Evolutionary conservation across 306 rosid species (phyloP), one percentile per base, ranked within the genome.

Genomic region (Corylus americana): DNA sequence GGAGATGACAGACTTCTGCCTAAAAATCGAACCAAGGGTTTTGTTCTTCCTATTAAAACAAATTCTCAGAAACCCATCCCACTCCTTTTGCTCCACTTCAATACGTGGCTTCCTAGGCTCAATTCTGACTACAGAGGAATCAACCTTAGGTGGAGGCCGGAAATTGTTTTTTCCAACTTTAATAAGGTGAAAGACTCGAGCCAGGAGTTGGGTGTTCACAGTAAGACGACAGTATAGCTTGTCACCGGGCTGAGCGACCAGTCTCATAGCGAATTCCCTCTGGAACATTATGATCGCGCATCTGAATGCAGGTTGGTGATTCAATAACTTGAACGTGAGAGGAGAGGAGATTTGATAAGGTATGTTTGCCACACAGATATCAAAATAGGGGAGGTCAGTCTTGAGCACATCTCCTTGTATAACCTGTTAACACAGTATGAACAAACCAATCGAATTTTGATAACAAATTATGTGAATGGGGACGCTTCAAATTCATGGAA

Each of bases 271-370:
- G 45, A 94, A 94, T 78, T 94, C 98, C 79, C 97, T 85, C 80
- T 94, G 98, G 64, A 92, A 94, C 98, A 94, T 94, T 61, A 94
- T 92, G 80, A 94, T 89, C 20, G 98, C 97, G 51, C 97, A 90
- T 75, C 98, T 84, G 84, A 94, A 94, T 2, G 89, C 76, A 11
- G 97, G 97, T 66, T 89, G 89, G 82, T 94, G 98, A 78, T 77
- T 82, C 74, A 95, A 80, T 76, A 95, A 80, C 88, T 95, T 95
- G 89, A 95, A 95, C 11, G 98, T 95, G 37, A 95, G 97, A n/a
- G 98, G 98, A 8, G 98, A 92, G 4, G 98, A 94, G 61, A 94
- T 94, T 83, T 94, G 98, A 81, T 91, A 94, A 16, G 97, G 98
- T 84, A 94, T 94, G 75, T 92, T 94, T 0, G 98, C 98, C 82